Conservation (phyloP, 75 land plant genomes). For the Cryptomeria japonica region DNA sequence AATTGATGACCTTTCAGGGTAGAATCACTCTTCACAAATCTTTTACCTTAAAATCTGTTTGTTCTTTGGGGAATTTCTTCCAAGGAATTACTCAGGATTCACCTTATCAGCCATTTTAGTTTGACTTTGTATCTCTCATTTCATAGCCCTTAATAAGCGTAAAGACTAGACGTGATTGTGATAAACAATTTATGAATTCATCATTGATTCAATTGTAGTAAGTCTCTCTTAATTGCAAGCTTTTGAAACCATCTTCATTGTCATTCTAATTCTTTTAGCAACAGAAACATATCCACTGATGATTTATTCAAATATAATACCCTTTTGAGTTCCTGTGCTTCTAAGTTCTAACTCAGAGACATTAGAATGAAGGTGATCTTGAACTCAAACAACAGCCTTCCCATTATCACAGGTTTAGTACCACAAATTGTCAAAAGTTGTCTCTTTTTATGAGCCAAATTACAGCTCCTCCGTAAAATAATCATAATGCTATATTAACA, state of each 20-base stretch:
- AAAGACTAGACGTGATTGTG: not conserved
- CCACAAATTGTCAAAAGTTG: not conserved
- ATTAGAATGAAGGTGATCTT: not conserved
- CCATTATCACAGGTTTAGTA: not conserved
- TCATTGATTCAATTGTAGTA: not conserved
- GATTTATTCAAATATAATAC: not conserved
- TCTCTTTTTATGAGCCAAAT: not conserved
- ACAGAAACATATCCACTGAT: not conserved
- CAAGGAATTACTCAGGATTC: not conserved
- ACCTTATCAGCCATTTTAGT: not conserved
- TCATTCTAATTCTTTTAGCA: not conserved
- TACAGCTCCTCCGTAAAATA: not conserved
- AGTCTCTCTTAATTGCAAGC: not conserved
- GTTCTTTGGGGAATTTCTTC: not conserved
- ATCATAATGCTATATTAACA: not conserved
- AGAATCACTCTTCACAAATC: not conserved
- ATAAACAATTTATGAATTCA: not conserved
- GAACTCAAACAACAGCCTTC: not conserved
- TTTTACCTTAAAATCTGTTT: not conserved
- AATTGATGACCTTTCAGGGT: not conserved
- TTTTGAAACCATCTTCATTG: not conserved
- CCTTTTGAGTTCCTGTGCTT: not conserved
- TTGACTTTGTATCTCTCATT: not conserved
- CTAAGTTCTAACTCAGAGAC: too few relatives aligned
- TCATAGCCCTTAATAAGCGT: not conserved